These are phyloP conservation scores for Neurospora intermedia DNA, from an alignment of 495 filamentous ascomycete genomes.

Conservation along the genomic window DNA sequence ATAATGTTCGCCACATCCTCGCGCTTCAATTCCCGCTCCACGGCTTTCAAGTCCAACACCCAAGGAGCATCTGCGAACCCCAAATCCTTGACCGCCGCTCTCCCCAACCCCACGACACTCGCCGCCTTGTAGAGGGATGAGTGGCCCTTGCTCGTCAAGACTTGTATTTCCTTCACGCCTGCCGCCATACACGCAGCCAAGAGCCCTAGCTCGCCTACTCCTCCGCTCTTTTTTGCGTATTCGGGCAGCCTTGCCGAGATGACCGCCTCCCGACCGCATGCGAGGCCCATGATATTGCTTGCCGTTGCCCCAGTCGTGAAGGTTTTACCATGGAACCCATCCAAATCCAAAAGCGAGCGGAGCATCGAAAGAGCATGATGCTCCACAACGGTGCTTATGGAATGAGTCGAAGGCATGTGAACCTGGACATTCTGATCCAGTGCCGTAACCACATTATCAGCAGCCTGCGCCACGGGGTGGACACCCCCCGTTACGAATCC, in stretches of 20 bases:
- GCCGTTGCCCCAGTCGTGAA: constrained; percentile 89
- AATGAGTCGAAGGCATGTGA: constrained; percentile 60
- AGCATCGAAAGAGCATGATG: constrained; percentile 58
- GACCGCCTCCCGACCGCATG: constrained; percentile 62
- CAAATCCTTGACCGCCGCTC: constrained; percentile 53
- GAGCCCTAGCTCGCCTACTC: constrained; percentile 61
- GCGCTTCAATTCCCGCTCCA: constrained; percentile 37
- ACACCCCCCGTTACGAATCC: constrained; percentile 80
- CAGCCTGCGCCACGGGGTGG: constrained; percentile 73
- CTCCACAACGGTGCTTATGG: constrained; percentile 65
- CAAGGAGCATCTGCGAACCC: constrained; percentile 44
- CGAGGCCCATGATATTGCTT: constrained; percentile 73
- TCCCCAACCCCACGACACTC: constrained; percentile 67
- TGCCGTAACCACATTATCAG: constrained; percentile 67
- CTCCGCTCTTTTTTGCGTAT: neutral
- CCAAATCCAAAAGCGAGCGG: constrained; percentile 52
- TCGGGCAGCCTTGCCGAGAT: constrained; percentile 31
- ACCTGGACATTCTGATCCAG: constrained; percentile 82
- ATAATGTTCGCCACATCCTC: constrained; percentile 57
- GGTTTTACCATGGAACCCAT: constrained; percentile 50
- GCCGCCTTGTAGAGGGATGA: constrained; percentile 77
- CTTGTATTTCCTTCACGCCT: constrained; percentile 55
- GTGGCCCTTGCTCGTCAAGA: constrained; percentile 73
- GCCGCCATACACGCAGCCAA: constrained; percentile 52
- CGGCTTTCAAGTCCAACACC: constrained; percentile 52